Evolutionary conservation across 2,329 filamentous ascomycete genomes (phyloP).

Genomic region (Gremmenia infestans): DNA sequence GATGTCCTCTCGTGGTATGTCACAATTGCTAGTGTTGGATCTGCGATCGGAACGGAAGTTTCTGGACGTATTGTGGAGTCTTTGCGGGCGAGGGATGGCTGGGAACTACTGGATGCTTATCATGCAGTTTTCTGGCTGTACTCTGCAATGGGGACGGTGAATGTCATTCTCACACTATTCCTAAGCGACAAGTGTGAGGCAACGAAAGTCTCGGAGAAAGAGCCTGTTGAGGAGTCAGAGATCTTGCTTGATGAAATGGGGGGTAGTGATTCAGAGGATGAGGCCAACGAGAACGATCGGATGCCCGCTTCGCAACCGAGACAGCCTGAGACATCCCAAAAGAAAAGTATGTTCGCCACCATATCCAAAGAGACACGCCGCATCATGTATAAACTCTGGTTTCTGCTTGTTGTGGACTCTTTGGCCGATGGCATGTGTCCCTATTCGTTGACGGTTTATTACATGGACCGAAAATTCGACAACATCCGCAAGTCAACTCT

Average conservation of each 20-base stretch:
- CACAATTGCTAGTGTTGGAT: conserved; percentile 51
- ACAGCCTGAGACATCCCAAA: background rate
- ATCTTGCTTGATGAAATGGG: conserved; percentile 13
- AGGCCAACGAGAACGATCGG: background rate
- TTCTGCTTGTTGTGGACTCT: conserved; percentile 59
- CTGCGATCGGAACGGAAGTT: conserved; percentile 52
- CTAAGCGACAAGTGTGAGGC: conserved; percentile 38
- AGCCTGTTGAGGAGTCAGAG: conserved; percentile 11
- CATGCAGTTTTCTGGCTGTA: conserved; percentile 53
- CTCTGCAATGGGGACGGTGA: conserved; percentile 49
- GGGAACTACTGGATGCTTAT: conserved; percentile 45
- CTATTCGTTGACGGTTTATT: conserved; percentile 54
- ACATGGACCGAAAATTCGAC: conserved; percentile 49
- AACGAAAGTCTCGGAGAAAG: background rate
- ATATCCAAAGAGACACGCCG: conserved; percentile 53
- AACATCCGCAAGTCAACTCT: conserved; percentile 50
- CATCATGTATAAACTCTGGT: conserved; percentile 61
- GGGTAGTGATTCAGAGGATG: conserved; percentile 5
- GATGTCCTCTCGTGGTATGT: conserved; percentile 59
- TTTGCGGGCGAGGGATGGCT: conserved; percentile 39
- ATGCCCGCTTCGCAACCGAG: background rate
- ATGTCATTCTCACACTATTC: conserved; percentile 46
- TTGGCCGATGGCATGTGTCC: conserved; percentile 62
- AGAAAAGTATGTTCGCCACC: conserved; percentile 40
- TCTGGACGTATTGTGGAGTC: conserved; percentile 54